These are phyloP conservation scores for Chalara sp. DNA, from an alignment of 2,329 filamentous ascomycete species.

Conservation along the genomic window DNA sequence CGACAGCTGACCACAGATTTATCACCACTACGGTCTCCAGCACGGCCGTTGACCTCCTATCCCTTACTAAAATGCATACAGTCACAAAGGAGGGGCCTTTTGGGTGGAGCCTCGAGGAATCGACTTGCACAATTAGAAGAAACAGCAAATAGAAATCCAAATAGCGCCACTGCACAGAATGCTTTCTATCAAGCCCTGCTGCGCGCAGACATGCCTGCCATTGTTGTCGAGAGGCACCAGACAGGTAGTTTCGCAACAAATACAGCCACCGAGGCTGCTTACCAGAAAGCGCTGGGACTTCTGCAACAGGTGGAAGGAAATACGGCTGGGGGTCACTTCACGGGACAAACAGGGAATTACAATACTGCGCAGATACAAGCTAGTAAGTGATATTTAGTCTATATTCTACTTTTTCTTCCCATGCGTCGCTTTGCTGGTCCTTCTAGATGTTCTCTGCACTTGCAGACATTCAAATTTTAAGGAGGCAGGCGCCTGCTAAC, in stretches of 20 bases:
- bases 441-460: too few species aligned
- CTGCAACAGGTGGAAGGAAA: conserved; percentile 39
- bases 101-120: conserved; percentile 37
- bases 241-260: conserved; percentile 81
- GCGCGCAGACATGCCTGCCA: conserved; percentile 83
- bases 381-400: conserved; percentile 16
- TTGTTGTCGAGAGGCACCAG: conserved; percentile 84
- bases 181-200: conserved; percentile 89
- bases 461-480: too few species aligned
- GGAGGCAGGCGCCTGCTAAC: too few species aligned
- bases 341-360: conserved; percentile 32
- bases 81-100: conserved; percentile 19
- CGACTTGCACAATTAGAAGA: conserved; percentile 82
- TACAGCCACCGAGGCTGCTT: conserved; percentile 68
- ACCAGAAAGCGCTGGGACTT: conserved; percentile 65
- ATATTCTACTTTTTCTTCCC: too few species aligned
- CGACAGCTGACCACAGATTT: not conserved
- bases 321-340: conserved; percentile 14
- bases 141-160: conserved; percentile 86
- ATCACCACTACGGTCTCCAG: not conserved
- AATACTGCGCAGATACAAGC: conserved; percentile 64
- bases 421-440: too few species aligned
- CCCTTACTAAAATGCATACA: not conserved
- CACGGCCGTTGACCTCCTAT: conserved; percentile 2
- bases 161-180: conserved; percentile 81